Conservation (phyloP, 805 yeast genomes). For the Kazachstania martiniae region DNA sequence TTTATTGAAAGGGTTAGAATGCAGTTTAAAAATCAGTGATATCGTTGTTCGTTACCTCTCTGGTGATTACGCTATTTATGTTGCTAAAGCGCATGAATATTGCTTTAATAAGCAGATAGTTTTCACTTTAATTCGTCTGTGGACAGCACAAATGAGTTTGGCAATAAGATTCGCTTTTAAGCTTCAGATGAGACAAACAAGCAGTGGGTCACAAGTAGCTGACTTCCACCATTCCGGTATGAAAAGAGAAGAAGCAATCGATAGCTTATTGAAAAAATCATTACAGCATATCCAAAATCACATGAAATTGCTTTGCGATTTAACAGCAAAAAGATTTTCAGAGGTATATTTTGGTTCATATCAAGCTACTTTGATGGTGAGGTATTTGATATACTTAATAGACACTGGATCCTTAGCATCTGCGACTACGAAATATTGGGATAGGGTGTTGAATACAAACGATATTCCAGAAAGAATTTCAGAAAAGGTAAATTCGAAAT, state of each 20-base stretch:
- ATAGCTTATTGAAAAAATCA: too few relatives aligned
- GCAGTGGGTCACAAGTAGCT: neutral
- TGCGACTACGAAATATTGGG: constrained; percentile 8
- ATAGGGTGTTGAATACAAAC: constrained; percentile 3
- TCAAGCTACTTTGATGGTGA: constrained; percentile 8
- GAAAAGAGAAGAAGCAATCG: constrained; percentile 1
- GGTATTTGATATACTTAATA: constrained; percentile 9
- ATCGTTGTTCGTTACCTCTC: constrained; percentile 5
- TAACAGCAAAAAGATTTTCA: constrained; percentile 2
- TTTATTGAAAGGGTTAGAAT: constrained; percentile 2
- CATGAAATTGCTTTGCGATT: constrained; percentile 3
- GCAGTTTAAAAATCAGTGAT: constrained; percentile 3
- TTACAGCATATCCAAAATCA: constrained; percentile 5
- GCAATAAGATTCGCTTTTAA: constrained; percentile 8
- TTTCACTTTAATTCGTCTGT: constrained; percentile 6
- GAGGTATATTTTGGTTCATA: constrained; percentile 8
- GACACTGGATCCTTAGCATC: constrained; percentile 5
- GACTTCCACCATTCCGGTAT: neutral
- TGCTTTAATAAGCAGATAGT: constrained; percentile 8
- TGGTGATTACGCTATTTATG: constrained; percentile 2
- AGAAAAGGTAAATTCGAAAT: constrained; percentile 10
- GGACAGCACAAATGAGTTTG: constrained; percentile 8
- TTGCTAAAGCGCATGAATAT: constrained; percentile 4
- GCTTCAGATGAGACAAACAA: constrained; percentile 1
- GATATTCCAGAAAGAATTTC: constrained; percentile 7